Evolutionary conservation across 345 rosid species (phyloP).

Genomic region (Garcia nutans): DNA sequence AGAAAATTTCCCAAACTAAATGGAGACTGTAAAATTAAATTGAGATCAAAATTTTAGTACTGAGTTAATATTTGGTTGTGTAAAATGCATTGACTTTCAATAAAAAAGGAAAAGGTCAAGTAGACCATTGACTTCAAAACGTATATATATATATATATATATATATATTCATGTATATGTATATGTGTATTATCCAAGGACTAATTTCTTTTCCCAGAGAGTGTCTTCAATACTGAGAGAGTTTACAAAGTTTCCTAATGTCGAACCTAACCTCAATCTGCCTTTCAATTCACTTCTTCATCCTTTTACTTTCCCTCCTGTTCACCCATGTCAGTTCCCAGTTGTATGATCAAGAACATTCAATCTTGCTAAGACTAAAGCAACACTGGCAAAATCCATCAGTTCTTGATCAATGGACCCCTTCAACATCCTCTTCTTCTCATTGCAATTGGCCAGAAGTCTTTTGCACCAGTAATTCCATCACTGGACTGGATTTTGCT

Average conservation of each 20-base stretch:
- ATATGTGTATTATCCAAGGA: no score
- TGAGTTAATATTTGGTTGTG: no score
- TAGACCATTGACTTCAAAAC: no score
- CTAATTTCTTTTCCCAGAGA: no score
- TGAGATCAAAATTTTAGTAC: no score
- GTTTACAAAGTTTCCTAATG: background rate
- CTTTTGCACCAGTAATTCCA: conserved; percentile 34
- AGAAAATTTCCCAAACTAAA: no score
- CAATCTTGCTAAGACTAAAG: conserved; percentile 36
- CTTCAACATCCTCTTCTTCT: conserved; percentile 29
- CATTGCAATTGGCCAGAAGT: conserved; percentile 62
- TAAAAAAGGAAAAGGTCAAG: no score
- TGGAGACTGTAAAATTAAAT: no score
- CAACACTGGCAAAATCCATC: conserved; percentile 45
- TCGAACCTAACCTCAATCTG: background rate
- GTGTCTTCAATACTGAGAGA: no score
- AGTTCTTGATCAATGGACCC: conserved; percentile 39
- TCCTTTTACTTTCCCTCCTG: conserved; percentile 9
- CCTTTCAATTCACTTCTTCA: background rate
- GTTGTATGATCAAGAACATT: conserved; percentile 35
- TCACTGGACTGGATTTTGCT: conserved; percentile 47
- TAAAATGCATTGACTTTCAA: no score
- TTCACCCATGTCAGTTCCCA: conserved; percentile 1
- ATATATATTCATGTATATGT: no score
- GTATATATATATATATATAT: no score